Conservation (phyloP, 148 eudicot species). For the Agrostemma githago region DNA sequence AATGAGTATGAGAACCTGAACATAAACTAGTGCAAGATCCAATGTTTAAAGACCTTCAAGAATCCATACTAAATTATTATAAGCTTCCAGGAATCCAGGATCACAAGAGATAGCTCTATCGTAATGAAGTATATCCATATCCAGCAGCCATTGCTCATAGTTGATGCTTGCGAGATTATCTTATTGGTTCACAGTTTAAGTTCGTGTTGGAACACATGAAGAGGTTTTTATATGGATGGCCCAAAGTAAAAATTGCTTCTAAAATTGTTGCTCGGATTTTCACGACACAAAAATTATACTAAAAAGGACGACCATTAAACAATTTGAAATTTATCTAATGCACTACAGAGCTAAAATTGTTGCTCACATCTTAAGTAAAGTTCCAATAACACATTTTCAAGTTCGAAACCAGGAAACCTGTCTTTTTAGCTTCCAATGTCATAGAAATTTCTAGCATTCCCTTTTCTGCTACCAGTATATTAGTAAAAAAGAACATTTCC, state of each 20-base stretch:
- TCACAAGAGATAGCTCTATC: slow-evolving; percentile 79
- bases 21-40: slow-evolving; percentile 2
- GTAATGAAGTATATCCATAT: slow-evolving; percentile 74
- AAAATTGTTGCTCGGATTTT: no score
- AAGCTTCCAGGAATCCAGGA: slow-evolving; percentile 83
- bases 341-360: neutral
- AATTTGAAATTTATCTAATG: neutral
- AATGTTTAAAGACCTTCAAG: neutral
- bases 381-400: no score
- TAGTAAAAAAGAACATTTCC: no score
- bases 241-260: no score
- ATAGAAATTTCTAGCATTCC: no score
- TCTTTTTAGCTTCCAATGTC: no score
- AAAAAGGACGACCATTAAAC: neutral
- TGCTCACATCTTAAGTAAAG: no score
- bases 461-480: no score
- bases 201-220: neutral
- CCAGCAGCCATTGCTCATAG: slow-evolving; percentile 86
- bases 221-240: no score
- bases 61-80: slow-evolving; percentile 72
- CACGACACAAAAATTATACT: no score
- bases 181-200: slow-evolving; percentile 26
- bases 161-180: slow-evolving; percentile 78
- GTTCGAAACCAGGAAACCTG: no score
- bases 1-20: slow-evolving; percentile 1